These are phyloP conservation scores for Geotrichum reessii DNA, from an alignment of 1,139 yeast genomes.

Conservation along the genomic window DNA sequence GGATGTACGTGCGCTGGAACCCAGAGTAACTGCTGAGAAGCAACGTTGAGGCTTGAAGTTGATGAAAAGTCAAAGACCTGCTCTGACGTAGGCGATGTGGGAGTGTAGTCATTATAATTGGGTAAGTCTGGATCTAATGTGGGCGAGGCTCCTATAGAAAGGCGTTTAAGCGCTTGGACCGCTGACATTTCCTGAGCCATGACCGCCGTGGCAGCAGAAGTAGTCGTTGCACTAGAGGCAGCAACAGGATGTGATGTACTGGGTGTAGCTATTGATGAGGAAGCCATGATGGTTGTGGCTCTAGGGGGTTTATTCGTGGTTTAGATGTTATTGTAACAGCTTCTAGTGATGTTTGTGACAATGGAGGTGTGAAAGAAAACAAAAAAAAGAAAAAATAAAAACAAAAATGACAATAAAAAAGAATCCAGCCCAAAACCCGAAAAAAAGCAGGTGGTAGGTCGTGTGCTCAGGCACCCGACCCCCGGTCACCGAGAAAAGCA, in stretches of 20 bases:
- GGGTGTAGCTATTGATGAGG: conserved; percentile 5
- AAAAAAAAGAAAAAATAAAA: neutral
- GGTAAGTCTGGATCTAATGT: conserved; percentile 46
- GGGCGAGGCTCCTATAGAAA: conserved; percentile 42
- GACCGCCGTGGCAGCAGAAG: conserved; percentile 34
- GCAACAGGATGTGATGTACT: conserved; percentile 6
- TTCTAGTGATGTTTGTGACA: conserved; percentile 1
- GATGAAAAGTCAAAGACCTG: conserved; percentile 10
- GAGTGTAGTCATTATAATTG: conserved; percentile 15
- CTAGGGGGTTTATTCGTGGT: neutral
- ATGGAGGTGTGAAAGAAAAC: neutral
- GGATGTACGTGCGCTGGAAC: conserved; percentile 95
- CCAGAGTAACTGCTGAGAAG: conserved; percentile 52
- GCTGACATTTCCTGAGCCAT: conserved; percentile 48
- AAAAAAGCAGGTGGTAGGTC: neutral
- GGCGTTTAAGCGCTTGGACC: conserved; percentile 44
- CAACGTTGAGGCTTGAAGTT: conserved; percentile 4
- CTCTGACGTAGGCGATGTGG: conserved; percentile 12
- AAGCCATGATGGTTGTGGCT: neutral
- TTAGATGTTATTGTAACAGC: neutral
- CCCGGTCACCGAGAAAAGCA: neutral
- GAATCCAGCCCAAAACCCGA: neutral
- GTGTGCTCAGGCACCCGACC: neutral
- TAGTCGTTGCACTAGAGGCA: conserved; percentile 2
- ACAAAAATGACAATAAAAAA: neutral